Base-by-base conservation (phyloP, 179 eudicot species). In the Sideroxylon spinosum region DNA sequence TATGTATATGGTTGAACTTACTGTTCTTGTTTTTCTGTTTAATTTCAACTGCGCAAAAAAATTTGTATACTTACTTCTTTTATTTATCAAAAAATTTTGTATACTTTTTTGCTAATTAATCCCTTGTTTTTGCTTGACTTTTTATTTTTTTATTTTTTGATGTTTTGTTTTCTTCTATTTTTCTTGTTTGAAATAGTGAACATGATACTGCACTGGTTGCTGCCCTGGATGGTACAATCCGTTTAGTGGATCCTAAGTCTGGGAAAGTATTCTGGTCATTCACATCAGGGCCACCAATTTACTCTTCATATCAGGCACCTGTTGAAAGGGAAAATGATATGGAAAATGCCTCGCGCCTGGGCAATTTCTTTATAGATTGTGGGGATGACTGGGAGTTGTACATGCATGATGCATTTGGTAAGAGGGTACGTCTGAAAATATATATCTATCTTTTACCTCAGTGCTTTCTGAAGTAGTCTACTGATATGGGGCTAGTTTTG, bases 351-450 rank as follows among this genome's bases (percentile, higher is more conserved):
- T 81, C 85, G 49, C 83, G 61, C 62, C 71, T 77, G 53, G 77
- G 80, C 71, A 81, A 81, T 72, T 90, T 92, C 76, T 93, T 78
- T 79, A 80, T 92, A 74, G 98, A 92, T 66, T 92, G 92, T 78
- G 98, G 91, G 68, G 96, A 92, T 75, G 93, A 94, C 73, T 90
- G 98, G 93, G 85, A 82, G 20, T 74, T 94, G 68, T 91, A 91
- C 85, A 80, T 88, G 74, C 87, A 87, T 79, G 77, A 79, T 70
- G 82, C 79, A 70, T 85, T 85, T 72, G 87, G 89, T 32, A 91
- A 86, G 84, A 50, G 82, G 98, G 98, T 91, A 88, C 29, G 86
- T 80, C 52, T 17, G 25, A 17, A 67, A 32, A 28, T 13, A 79
- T 76, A 26, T 73, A 60, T 65, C 67, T 46, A 11, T 50, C 37